A percentile compares a stretch with the other conserved stretches of the same genome.
Evolutionary conservation across 2,329 filamentous ascomycete genomes (phyloP).

Genomic region (Blastomyces parvus): DNA sequence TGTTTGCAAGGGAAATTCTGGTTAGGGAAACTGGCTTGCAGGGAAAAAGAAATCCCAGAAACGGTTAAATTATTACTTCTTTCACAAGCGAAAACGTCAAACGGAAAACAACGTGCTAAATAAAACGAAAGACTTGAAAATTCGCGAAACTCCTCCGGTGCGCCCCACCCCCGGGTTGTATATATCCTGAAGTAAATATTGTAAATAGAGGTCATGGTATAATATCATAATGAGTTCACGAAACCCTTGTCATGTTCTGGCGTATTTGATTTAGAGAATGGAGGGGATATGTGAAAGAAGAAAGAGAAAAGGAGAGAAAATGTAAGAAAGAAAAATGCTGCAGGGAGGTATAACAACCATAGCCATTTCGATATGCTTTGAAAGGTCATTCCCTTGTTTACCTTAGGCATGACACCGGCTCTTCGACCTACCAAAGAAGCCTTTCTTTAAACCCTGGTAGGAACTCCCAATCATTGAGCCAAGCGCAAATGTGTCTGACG

Average conservation of each 20-base stretch:
- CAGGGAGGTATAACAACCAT: background rate
- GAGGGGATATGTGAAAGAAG: background rate
- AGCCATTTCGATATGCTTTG: background rate
- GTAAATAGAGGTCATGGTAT: background rate
- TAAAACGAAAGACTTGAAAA: background rate
- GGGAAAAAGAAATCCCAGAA: background rate
- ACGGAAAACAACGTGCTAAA: background rate
- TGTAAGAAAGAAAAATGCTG: background rate
- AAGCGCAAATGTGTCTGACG: background rate
- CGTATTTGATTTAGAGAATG: background rate
- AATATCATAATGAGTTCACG: background rate
- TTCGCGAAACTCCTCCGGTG: background rate
- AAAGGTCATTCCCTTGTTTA: background rate
- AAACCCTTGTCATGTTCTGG: background rate
- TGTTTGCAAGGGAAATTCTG: no score
- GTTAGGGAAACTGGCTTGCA: background rate
- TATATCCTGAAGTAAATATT: background rate
- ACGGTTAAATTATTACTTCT: background rate
- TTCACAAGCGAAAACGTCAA: background rate
- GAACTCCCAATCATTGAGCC: conserved; percentile 1
- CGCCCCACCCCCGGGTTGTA: background rate
- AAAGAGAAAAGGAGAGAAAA: background rate
- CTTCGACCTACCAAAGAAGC: background rate
- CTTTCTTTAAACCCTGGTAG: conserved; percentile 2
- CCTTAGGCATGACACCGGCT: background rate